Conservation (phyloP, 177 flowering plant genomes). For the Vitis hybrid region DNA sequence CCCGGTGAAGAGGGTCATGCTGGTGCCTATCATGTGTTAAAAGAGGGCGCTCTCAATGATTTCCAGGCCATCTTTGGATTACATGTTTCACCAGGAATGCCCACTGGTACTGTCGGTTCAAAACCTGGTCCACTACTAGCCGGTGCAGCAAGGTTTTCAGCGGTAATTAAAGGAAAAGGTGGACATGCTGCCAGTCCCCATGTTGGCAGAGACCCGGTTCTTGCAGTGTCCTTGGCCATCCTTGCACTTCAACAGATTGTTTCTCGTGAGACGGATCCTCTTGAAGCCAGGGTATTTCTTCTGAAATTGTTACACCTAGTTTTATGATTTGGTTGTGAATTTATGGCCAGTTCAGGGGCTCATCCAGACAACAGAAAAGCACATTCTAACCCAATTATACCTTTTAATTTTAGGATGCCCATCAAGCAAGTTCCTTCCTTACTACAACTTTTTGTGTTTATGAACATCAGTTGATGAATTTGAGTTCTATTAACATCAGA, state of each 20-base stretch:
- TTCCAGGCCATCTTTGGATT: conserved; percentile 49
- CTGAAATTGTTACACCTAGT: not conserved
- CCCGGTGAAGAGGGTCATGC: conserved; percentile 64
- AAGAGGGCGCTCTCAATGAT: conserved; percentile 49
- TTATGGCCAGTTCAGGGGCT: not conserved
- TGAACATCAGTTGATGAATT: not conserved
- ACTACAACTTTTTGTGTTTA: no score
- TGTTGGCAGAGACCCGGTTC: conserved; percentile 36
- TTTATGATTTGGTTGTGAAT: not conserved
- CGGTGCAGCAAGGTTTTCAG: conserved; percentile 40
- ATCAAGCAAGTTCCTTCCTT: no score
- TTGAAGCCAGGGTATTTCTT: conserved; percentile 51
- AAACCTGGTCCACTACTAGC: conserved; percentile 54
- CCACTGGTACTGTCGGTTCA: conserved; percentile 43
- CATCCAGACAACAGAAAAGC: no score
- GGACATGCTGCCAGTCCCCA: conserved; percentile 61
- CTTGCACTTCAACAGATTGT: conserved; percentile 58
- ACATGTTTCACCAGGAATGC: conserved; percentile 44
- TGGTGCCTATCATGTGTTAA: conserved; percentile 56
- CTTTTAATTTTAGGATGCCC: not conserved
- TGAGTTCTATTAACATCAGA: not conserved
- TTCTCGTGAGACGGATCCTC: conserved; percentile 64
- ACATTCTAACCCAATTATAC: not conserved
- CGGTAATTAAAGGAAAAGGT: conserved; percentile 40
- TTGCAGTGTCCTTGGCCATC: conserved; percentile 48